phyloP scores from a whole-genome alignment of 2,329 filamentous ascomycete genomes.

The Hymenoscyphus albidus region DNA sequence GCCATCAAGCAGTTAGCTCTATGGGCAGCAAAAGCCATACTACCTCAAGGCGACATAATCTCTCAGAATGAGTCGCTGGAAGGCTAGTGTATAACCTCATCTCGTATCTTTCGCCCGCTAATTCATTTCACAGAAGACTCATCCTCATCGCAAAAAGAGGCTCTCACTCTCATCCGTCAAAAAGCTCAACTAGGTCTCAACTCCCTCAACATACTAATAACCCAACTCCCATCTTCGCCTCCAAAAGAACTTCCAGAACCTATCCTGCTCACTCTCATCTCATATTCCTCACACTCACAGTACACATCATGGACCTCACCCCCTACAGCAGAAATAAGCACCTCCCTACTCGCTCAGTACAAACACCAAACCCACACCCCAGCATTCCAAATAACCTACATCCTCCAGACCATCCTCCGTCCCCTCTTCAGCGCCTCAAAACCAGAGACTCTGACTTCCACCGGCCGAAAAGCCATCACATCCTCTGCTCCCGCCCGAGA shows the following conservation, averaged over 20 bases:
- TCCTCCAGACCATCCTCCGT: slow-evolving; percentile 61
- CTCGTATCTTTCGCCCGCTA: not conserved
- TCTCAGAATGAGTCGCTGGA: slow-evolving; percentile 23
- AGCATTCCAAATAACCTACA: slow-evolving; percentile 47
- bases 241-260: not conserved
- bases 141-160: slow-evolving; percentile 9
- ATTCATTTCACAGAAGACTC: slow-evolving; percentile 7
- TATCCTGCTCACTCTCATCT: slow-evolving; percentile 35
- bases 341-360: slow-evolving; percentile 34
- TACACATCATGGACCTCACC: slow-evolving; percentile 40
- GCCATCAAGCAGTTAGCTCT: slow-evolving; percentile 18
- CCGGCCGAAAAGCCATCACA: slow-evolving; percentile 52
- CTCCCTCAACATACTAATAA: slow-evolving; percentile 14
- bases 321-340: slow-evolving; percentile 33
- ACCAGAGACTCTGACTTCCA: slow-evolving; percentile 50
- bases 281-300: slow-evolving; percentile 31
- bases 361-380: slow-evolving; percentile 14
- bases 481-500: slow-evolving; percentile 39
- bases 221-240: slow-evolving; percentile 2
- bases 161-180: slow-evolving; percentile 15
- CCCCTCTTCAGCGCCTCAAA: slow-evolving; percentile 61
- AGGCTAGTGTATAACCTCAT: slow-evolving; percentile 16
- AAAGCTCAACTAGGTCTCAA: slow-evolving; percentile 22
- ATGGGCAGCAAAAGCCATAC: slow-evolving; percentile 26
- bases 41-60: slow-evolving; percentile 25